phyloP scores from a whole-genome alignment of 2,329 filamentous ascomycete species.

The Escovopsis sp. region DNA sequence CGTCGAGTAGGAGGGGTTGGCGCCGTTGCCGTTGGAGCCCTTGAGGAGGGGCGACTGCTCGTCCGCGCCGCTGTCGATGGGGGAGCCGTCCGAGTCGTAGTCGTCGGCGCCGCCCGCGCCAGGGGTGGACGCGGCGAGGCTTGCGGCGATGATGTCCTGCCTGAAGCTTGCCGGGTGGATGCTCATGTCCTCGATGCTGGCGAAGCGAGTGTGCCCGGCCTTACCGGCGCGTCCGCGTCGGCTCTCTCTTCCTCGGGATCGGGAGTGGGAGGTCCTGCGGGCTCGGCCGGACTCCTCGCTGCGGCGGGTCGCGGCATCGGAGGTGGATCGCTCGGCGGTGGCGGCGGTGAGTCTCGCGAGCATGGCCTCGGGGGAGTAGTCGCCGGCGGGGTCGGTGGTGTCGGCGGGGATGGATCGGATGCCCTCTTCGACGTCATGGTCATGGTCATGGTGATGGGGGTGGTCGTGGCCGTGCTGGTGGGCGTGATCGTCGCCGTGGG shows the following conservation, averaged over 20 bases:
- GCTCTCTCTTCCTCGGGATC: slow-evolving; percentile 25
- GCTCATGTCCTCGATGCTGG: slow-evolving; percentile 57
- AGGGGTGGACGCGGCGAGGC: slow-evolving; percentile 29
- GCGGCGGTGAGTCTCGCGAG: slow-evolving; percentile 33
- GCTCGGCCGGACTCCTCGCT: slow-evolving; percentile 11
- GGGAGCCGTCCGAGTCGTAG: slow-evolving; percentile 33
- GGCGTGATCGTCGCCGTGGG: too few relatives aligned
- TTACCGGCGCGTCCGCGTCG: slow-evolving; percentile 27
- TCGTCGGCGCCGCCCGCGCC: slow-evolving; percentile 41
- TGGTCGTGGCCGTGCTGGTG: slow-evolving; percentile 18
- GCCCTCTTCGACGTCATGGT: slow-evolving; percentile 34
- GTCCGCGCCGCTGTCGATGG: slow-evolving; percentile 26
- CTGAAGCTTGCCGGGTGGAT: slow-evolving; percentile 84
- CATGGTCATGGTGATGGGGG: slow-evolving; percentile 7
- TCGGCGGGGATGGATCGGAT: slow-evolving; percentile 31
- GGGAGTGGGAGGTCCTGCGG: slow-evolving; percentile 9
- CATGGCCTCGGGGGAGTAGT: slow-evolving; percentile 47
- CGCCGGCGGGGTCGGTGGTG: slow-evolving; percentile 41
- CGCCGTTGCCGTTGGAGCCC: slow-evolving; percentile 16
- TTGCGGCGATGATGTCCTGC: slow-evolving; percentile 83
- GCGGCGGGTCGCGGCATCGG: slow-evolving; percentile 24
- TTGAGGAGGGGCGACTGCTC: slow-evolving; percentile 35
- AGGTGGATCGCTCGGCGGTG: slow-evolving; percentile 12
- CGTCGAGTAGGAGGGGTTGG: slow-evolving; percentile 11
- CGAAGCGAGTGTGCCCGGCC: slow-evolving; percentile 41